Evolutionary conservation across 495 filamentous ascomycete genomes (phyloP), one percentile per base, ranked within the genome.

Genomic region (Penicillium subrubescens): DNA sequence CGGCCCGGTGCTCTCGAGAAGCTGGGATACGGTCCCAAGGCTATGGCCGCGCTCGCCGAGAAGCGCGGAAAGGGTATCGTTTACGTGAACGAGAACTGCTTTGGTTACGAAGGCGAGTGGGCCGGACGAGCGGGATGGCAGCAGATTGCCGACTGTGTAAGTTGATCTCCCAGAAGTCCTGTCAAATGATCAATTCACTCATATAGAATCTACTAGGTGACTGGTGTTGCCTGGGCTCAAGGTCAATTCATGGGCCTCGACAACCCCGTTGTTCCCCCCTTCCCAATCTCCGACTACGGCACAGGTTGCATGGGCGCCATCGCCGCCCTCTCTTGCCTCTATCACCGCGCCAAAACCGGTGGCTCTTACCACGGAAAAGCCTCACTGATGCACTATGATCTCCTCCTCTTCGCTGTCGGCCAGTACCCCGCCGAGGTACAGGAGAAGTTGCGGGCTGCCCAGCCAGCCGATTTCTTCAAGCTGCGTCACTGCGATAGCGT

Each of bases 241-340:
- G 90, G 90, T 11, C 62, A 83, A 50, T 89, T 88, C 74, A 92
- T 93, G 89, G 88, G 89, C 12, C 76, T 86, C 11, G 69, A 83
- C 12, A 86, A 87, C 64, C 90, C 90, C 4, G 84, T 92, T n/a
- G 86, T 92, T 0, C 91, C 90, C 53, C 90, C 90, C 0, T 93
- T 92, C 75, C 91, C 90, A 25, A 92, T 91, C 79, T 91, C 87
- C 41, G 91, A 93, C 76, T 93, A 94, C 73, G 88, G 90, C 33
- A 92, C 90, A 2, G 90, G 83, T 29, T 86, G 84, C 65, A 85
- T 90, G 76, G 89, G 88, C 23, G 83, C 84, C 31, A 83, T 89
- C 63, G 86, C 87, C 31, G 89, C 87, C 5, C 77, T 91, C 51
- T 79, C 80, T 0, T 89, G 88, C 29, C 82, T 92, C 17, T 87